A percentile compares a stretch with the other conserved stretches of the same genome.
These are phyloP conservation scores for Hansenula sp. DNA, from an alignment of 1,139 yeast genomes.

Conservation along the genomic window DNA sequence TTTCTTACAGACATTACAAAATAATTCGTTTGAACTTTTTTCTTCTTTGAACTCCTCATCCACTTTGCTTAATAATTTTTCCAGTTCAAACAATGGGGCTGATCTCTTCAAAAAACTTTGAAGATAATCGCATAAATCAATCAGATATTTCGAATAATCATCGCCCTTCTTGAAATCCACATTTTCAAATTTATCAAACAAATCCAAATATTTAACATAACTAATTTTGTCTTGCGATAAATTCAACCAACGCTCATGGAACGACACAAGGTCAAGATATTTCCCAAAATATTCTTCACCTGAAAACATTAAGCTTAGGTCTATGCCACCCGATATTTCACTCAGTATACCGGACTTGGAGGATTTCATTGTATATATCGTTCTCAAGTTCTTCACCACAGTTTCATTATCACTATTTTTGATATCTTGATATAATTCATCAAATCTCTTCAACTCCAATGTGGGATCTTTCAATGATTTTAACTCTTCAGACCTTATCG, in stretches of 20 bases:
- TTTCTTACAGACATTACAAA: constrained; percentile 65
- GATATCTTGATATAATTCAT: constrained; percentile 33
- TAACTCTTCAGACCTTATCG: constrained; percentile 24
- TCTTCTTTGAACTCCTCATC: constrained; percentile 29
- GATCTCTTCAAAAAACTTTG: constrained; percentile 39
- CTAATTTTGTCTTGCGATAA: constrained; percentile 33
- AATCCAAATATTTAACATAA: constrained; percentile 49
- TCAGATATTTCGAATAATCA: constrained; percentile 42
- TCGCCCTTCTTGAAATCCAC: constrained; percentile 26
- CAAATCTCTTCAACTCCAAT: constrained; percentile 39
- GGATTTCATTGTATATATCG: constrained; percentile 15
- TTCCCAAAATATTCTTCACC: constrained; percentile 65
- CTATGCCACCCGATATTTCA: constrained; percentile 45
- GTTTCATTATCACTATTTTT: constrained; percentile 27
- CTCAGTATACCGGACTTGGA: constrained; percentile 36
- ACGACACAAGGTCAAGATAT: constrained; percentile 50
- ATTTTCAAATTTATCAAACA: constrained; percentile 39
- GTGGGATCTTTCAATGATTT: constrained; percentile 28
- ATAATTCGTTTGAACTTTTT: constrained; percentile 34
- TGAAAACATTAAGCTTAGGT: constrained; percentile 46
- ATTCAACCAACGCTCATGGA: constrained; percentile 49
- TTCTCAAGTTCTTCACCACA: constrained; percentile 6
- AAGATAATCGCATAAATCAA: constrained; percentile 43
- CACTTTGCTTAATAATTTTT: constrained; percentile 30
- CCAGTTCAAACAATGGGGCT: constrained; percentile 47